These are phyloP conservation scores for Ilyonectria mors-panacis DNA, from an alignment of 2,329 filamentous ascomycete species.

Conservation along the genomic window DNA sequence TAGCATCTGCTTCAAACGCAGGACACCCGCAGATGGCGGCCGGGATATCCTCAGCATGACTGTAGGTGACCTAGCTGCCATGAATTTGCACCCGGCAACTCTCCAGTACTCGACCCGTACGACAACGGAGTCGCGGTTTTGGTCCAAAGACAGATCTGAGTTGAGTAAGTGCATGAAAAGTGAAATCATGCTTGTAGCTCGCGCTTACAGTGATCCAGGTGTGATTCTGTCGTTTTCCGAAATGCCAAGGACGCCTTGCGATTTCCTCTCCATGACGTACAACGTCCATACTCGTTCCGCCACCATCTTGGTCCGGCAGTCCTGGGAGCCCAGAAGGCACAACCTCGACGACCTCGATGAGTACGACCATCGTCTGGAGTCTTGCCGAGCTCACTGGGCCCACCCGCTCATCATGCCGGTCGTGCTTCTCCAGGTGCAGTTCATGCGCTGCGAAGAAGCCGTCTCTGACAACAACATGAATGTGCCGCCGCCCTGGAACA, in stretches of 20 bases:
- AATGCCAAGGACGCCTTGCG: slow-evolving; percentile 61
- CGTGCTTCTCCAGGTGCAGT: slow-evolving; percentile 63
- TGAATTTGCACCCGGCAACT: slow-evolving; percentile 57
- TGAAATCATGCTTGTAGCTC: not conserved
- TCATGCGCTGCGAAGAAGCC: slow-evolving; percentile 61
- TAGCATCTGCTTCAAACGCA: slow-evolving; percentile 56
- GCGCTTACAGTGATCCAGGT: slow-evolving; percentile 42
- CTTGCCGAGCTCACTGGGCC: slow-evolving; percentile 61
- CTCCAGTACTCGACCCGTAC: slow-evolving; percentile 57
- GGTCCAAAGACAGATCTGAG: slow-evolving; percentile 56
- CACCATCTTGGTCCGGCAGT: slow-evolving; percentile 60
- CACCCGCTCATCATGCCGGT: slow-evolving; percentile 62
- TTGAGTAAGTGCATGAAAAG: slow-evolving; percentile 45
- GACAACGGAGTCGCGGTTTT: slow-evolving; percentile 58
- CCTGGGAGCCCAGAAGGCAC: slow-evolving; percentile 59
- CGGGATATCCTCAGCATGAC: slow-evolving; percentile 56
- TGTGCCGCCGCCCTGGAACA: slow-evolving; percentile 58
- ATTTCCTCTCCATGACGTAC: slow-evolving; percentile 64
- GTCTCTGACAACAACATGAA: slow-evolving; percentile 61
- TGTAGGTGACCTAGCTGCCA: slow-evolving; percentile 51
- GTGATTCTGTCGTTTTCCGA: slow-evolving; percentile 62
- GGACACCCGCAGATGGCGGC: slow-evolving; percentile 49
- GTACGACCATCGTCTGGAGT: slow-evolving; percentile 62
- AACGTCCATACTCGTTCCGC: slow-evolving; percentile 56
- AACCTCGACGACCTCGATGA: slow-evolving; percentile 61